phyloP scores from a whole-genome alignment of 169 alveolate species.

The Cryptosporidium sp. region DNA sequence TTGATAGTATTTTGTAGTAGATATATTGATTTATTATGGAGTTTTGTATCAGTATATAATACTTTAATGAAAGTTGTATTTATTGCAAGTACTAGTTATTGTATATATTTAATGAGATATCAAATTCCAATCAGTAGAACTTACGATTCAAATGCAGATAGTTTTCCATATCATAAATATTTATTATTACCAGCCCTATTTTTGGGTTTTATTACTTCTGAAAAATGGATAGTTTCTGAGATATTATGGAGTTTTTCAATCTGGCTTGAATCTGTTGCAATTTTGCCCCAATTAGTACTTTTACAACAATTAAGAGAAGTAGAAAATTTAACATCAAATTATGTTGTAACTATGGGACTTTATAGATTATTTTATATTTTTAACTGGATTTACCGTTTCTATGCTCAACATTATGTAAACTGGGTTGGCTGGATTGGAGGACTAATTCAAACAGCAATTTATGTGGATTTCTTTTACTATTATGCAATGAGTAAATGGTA shows the following conservation, averaged over 20 bases:
- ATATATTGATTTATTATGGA: constrained; percentile 85
- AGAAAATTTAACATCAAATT: constrained; percentile 95
- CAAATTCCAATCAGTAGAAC: constrained; percentile 91
- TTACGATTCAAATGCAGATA: constrained; percentile 91
- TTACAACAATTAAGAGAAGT: constrained; percentile 93
- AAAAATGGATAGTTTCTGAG: constrained; percentile 83
- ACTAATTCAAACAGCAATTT: constrained; percentile 92
- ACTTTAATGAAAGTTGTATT: constrained; percentile 93
- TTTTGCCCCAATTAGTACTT: constrained; percentile 94
- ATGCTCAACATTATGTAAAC: constrained; percentile 86
- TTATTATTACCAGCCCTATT: constrained; percentile 88
- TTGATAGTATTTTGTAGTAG: constrained; percentile 92
- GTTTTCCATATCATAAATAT: constrained; percentile 91
- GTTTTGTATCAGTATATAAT: constrained; percentile 92
- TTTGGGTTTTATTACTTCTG: constrained; percentile 83
- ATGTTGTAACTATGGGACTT: constrained; percentile 92
- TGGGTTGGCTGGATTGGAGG: constrained; percentile 94
- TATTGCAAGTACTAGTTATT: constrained; percentile 88
- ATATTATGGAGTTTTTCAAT: constrained; percentile 94
- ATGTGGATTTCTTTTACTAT: constrained; percentile 95
- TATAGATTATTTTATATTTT: constrained; percentile 94
- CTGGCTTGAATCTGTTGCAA: constrained; percentile 97
- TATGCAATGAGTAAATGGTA: constrained; percentile 92
- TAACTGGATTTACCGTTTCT: constrained; percentile 93
- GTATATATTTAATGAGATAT: constrained; percentile 88